Base-by-base conservation (phyloP, 495 filamentous ascomycete species). In the Entonaema liquescens region DNA sequence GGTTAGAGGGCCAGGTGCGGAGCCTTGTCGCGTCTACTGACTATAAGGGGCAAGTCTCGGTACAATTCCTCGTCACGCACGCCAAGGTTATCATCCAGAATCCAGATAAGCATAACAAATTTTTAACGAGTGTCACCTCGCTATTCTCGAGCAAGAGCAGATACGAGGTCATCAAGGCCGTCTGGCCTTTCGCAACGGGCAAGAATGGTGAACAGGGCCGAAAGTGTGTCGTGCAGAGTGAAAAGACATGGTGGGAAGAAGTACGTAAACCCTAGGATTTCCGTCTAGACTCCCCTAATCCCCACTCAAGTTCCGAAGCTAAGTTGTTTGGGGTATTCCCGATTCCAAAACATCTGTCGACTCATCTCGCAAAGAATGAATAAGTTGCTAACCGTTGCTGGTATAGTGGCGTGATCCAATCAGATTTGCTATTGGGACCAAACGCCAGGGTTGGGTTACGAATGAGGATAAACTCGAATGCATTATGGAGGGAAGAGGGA, bases 191-290 rank as follows among this genome's bases (percentile, higher is more conserved):
- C 60, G 79, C 83, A 5, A 80, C 79, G 13, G 67, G 74, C 52
- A 76, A 68, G 54, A 79, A 74, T 40, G 81, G 82, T 36, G 79
- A 81, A 38, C 70, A 68, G 5, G 79, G 78, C 3, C 70, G 81
- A 35, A 67, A 75, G 44, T 85, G 81, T 62, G 76, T 75, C 2
- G 82, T 86, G 19, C 83, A 85, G 71, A 84, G 78, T 13, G 85
- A 88, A 75, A 83, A 87, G 71, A 77, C 72, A 0, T 87, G 85
- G 85, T 87, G 84, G 81, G 74, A 77, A 53, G 82, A 85, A 57
- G 42, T 47, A 23, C 17, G 42, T 47, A 47, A 47, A 19, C 8
- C 8, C 19, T 23, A 23, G 19, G 11, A 13, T 47, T 23, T 11
- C 42, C 42, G 3, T 47, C 15, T 23, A 9, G 8, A 5, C 17